These are phyloP conservation scores for Dendrobium officinale DNA, from an alignment of 106 monocot species.

Conservation along the genomic window DNA sequence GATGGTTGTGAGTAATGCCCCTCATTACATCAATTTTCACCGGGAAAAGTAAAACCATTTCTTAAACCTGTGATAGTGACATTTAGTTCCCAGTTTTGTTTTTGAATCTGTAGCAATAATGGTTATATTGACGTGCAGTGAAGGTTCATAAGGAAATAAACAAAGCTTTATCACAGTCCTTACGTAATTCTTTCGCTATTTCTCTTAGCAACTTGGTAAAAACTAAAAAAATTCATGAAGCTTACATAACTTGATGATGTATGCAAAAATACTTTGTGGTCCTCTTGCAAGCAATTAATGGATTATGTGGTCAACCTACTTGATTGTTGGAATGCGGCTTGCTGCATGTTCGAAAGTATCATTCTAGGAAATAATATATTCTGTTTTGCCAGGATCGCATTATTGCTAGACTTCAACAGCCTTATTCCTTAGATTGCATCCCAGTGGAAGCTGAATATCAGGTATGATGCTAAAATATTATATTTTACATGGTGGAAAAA, in stretches of 20 bases:
- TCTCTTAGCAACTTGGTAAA: neutral
- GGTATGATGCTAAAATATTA: constrained; percentile 22
- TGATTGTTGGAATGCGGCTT: neutral
- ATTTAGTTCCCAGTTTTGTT: neutral
- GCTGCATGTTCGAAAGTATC: neutral
- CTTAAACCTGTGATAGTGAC: neutral
- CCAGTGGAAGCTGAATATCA: constrained; percentile 92
- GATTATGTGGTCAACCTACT: neutral
- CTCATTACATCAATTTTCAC: too few relatives aligned
- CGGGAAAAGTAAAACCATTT: neutral
- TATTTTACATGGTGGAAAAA: neutral
- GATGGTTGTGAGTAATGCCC: too few relatives aligned
- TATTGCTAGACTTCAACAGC: constrained; percentile 77
- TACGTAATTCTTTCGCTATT: neutral
- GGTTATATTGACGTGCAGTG: neutral
- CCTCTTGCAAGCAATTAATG: neutral
- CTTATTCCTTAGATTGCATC: constrained; percentile 79
- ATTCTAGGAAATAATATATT: neutral
- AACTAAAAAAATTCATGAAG: neutral
- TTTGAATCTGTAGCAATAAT: neutral
- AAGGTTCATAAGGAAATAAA: neutral
- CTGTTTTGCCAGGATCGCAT: constrained; percentile 58
- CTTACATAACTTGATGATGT: neutral
- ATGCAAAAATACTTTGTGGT: neutral
- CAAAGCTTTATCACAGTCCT: neutral